Conservation (phyloP, 2,329 filamentous ascomycete species). For the Albifimbria verrucaria region DNA sequence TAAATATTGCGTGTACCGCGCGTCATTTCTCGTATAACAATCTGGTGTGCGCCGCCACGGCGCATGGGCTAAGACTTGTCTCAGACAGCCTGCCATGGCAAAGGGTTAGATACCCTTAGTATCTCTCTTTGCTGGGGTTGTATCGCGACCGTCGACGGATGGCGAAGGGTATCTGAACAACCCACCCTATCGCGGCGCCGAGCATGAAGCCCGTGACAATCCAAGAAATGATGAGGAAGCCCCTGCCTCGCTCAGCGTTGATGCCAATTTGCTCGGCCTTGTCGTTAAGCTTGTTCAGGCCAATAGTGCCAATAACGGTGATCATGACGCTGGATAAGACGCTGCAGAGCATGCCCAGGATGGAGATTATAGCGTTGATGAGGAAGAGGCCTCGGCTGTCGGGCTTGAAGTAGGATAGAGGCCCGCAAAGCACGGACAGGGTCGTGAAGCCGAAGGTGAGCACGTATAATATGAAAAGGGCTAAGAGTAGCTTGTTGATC, state of each 20-base stretch:
- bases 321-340: constrained; percentile 40
- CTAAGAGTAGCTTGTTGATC: constrained; percentile 47
- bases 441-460: constrained; percentile 39
- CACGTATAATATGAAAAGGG: constrained; percentile 46
- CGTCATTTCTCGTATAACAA: too few relatives aligned
- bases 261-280: constrained; percentile 42
- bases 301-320: constrained; percentile 38
- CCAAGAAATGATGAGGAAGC: constrained; percentile 46
- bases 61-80: too few relatives aligned
- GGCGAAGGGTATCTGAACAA: constrained; percentile 25
- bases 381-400: constrained; percentile 21
- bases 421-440: constrained; percentile 37
- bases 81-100: too few relatives aligned
- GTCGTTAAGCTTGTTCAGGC: constrained; percentile 38
- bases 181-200: constrained; percentile 38
- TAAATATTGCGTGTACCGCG: too few relatives aligned
- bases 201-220: constrained; percentile 43
- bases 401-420: constrained; percentile 32
- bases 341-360: constrained; percentile 33
- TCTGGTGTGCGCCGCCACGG: too few relatives aligned
- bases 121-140: constrained; percentile 24
- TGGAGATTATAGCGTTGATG: constrained; percentile 34
- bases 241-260: constrained; percentile 36
- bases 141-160: constrained; percentile 14
- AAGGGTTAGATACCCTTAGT: too few relatives aligned